These are phyloP conservation scores for Coprinellus aureogranulatus DNA, from an alignment of 768 basidiomycete species.

Conservation along the genomic window DNA sequence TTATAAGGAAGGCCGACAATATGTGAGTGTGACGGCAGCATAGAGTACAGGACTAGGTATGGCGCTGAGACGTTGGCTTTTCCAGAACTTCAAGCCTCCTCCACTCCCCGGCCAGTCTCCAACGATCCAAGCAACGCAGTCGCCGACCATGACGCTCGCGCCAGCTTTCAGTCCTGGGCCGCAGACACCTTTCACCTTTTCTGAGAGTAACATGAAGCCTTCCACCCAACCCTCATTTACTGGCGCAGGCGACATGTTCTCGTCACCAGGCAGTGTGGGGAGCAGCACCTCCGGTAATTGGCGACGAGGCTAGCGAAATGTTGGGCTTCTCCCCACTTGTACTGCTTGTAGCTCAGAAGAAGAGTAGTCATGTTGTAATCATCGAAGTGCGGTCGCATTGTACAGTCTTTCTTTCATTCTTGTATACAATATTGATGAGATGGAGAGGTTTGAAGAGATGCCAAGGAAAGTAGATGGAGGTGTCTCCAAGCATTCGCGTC, in stretches of 20 bases:
- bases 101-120: conserved; percentile 16
- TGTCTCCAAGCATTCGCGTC: not conserved
- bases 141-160: not conserved
- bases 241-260: not conserved
- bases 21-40: conserved; percentile 42
- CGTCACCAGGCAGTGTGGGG: not conserved
- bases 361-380: no score
- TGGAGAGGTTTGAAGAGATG: not conserved
- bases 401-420: not conserved
- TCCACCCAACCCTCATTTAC: not conserved
- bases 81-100: conserved; percentile 61
- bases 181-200: no score
- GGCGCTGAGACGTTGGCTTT: conserved; percentile 1
- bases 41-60: not conserved
- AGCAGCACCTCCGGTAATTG: not conserved
- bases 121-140: not conserved
- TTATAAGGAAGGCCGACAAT: conserved; percentile 74
- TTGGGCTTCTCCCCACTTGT: no score
- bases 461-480: no score
- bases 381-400: no score
- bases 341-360: no score
- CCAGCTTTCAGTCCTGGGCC: not conserved
- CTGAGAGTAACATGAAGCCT: not conserved
- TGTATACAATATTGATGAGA: not conserved
- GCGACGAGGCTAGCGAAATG: not conserved